Conservation (phyloP, 2,329 filamentous ascomycete genomes). For the Cladosporium austrohemisphaericum region DNA sequence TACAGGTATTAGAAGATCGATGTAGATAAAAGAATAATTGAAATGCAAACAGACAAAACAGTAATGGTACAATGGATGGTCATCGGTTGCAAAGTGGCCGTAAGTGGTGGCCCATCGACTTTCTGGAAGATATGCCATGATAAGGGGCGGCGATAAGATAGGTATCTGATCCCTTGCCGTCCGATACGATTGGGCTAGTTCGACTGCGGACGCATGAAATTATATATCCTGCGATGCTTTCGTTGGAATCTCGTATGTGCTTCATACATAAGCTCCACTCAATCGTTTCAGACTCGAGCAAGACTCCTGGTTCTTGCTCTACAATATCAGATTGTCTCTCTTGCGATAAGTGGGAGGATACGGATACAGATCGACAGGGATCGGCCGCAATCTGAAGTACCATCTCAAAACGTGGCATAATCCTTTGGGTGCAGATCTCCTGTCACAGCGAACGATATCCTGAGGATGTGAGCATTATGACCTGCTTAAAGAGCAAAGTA, state of each 20-base stretch:
- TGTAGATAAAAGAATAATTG: neutral
- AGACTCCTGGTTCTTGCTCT: too few relatives aligned
- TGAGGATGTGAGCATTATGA: too few relatives aligned
- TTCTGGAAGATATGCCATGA: conserved; percentile 6
- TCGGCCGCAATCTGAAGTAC: neutral
- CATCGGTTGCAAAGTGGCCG: neutral
- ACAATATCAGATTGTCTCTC: neutral
- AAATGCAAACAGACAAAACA: neutral
- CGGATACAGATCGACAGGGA: conserved; percentile 3
- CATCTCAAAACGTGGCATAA: neutral
- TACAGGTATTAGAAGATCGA: neutral
- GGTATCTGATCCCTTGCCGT: conserved; percentile 6
- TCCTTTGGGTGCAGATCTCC: neutral
- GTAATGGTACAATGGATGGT: conserved; percentile 63
- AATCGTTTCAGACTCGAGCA: too few relatives aligned
- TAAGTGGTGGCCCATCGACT: neutral
- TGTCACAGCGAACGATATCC: too few relatives aligned
- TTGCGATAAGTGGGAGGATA: neutral
- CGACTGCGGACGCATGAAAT: too few relatives aligned
- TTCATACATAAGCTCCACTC: too few relatives aligned
- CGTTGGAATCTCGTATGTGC: too few relatives aligned
- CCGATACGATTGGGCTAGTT: neutral
- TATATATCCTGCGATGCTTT: too few relatives aligned
- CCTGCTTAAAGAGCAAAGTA: too few relatives aligned
- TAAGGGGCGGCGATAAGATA: conserved; percentile 14